A percentile compares a stretch with the other conserved stretches of the same genome.
Conservation (phyloP, 2,329 filamentous ascomycete species). For the Colletotrichum lindemuthianum region DNA sequence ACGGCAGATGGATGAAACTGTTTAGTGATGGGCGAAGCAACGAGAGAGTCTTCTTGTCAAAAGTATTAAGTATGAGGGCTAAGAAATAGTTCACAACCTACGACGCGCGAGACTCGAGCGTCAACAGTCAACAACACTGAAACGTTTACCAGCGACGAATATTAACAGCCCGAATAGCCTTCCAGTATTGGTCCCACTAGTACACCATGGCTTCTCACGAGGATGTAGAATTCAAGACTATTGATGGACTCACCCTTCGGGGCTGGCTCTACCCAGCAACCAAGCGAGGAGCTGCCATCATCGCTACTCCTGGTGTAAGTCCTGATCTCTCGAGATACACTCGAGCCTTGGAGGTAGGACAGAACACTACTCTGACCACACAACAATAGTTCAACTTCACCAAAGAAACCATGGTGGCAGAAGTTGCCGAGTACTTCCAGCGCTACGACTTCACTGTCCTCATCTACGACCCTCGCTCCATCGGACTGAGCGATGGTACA, state of each 20-base stretch:
- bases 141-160: no score
- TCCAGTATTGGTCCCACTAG: no score
- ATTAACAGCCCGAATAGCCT: no score
- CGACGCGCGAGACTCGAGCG: no score
- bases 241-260: conserved; percentile 51
- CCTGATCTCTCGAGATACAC: background rate
- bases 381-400: conserved; percentile 18
- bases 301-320: conserved; percentile 43
- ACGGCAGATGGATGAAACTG: no score
- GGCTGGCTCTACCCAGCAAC: conserved; percentile 49
- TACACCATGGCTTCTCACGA: conserved; percentile 17
- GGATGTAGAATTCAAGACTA: conserved; percentile 52
- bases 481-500: conserved; percentile 49
- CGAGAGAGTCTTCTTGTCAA: no score
- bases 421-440: conserved; percentile 47
- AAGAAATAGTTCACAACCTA: no score
- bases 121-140: no score
- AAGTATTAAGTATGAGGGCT: no score
- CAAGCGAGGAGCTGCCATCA: conserved; percentile 41
- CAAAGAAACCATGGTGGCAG: conserved; percentile 47
- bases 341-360: no score
- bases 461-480: conserved; percentile 48
- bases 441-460: conserved; percentile 46
- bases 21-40: no score
- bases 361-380: no score